Conservation (phyloP, 2,329 filamentous ascomycete genomes). For the Xylaria sp. region DNA sequence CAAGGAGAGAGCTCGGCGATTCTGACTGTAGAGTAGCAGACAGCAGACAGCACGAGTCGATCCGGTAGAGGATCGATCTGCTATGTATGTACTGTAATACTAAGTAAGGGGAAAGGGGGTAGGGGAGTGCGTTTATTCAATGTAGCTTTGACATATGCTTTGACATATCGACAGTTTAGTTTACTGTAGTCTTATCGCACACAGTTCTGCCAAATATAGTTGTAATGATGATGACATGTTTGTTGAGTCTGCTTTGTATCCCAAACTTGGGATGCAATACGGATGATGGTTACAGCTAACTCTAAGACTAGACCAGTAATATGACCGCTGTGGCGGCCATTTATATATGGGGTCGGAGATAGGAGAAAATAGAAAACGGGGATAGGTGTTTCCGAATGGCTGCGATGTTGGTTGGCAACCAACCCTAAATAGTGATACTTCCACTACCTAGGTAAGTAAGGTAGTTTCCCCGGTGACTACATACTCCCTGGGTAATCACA, state of each 20-base stretch:
- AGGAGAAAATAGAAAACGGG: not conserved
- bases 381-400: not conserved
- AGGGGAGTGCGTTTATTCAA: not conserved
- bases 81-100: too few species aligned
- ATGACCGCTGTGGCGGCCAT: not conserved
- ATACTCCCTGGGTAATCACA: too few species aligned
- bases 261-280: not conserved
- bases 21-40: slow-evolving; percentile 17
- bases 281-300: not conserved
- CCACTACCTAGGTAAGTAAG: not conserved
- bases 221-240: slow-evolving; percentile 3
- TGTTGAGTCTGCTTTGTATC: not conserved
- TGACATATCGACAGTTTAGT: not conserved
- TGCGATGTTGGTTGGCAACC: not conserved
- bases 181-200: not conserved
- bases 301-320: not conserved
- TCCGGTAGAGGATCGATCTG: not conserved
- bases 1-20: slow-evolving; percentile 8
- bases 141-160: not conserved
- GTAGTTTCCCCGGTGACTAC: slow-evolving; percentile 8
- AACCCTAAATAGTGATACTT: not conserved
- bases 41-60: not conserved
- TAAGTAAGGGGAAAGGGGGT: too few species aligned
- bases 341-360: slow-evolving; percentile 17
- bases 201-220: not conserved